phyloP scores from a whole-genome alignment of 1,284 basidiomycete genomes.

The Apiotrichum mycotoxinovorans region DNA sequence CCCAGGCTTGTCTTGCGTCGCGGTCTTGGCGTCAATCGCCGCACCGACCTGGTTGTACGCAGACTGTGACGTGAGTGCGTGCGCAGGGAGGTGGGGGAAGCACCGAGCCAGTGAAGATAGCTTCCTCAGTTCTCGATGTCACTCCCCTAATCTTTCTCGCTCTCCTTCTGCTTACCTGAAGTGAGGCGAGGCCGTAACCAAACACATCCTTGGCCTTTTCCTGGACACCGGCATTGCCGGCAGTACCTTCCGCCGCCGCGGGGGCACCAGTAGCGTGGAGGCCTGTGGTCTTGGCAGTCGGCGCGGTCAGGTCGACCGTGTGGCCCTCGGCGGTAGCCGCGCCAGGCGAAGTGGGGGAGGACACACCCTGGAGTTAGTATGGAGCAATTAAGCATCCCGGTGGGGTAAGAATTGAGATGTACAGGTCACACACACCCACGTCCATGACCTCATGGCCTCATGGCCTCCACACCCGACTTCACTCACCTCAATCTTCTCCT shows the following conservation, averaged over 20 bases:
- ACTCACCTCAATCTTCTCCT: background rate
- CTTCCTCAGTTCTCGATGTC: background rate
- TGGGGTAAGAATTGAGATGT: too few species aligned
- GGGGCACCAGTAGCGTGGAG: background rate
- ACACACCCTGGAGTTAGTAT: too few species aligned
- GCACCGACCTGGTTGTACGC: slow-evolving; percentile 37
- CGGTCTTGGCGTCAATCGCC: slow-evolving; percentile 44
- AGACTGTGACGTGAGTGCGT: slow-evolving; percentile 30
- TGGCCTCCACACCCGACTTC: too few species aligned
- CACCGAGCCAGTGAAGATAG: too few species aligned
- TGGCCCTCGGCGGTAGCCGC: background rate
- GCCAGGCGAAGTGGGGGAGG: background rate
- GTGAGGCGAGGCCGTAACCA: slow-evolving; percentile 27
- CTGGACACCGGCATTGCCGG: slow-evolving; percentile 14
- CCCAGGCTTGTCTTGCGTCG: slow-evolving; percentile 43
- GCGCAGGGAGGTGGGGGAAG: background rate
- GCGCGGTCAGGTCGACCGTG: background rate
- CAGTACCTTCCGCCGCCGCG: slow-evolving; percentile 2
- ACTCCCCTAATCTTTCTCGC: background rate
- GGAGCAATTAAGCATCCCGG: too few species aligned
- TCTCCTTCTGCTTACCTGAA: slow-evolving; percentile 28
- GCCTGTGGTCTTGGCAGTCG: background rate
- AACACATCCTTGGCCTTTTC: slow-evolving; percentile 38
- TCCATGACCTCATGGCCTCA: too few species aligned
- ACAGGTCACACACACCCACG: too few species aligned